A percentile compares a stretch with the other conserved stretches of the same genome.
Conservation (phyloP, 1,284 basidiomycete species). For the Pisolithus thermaeus region DNA sequence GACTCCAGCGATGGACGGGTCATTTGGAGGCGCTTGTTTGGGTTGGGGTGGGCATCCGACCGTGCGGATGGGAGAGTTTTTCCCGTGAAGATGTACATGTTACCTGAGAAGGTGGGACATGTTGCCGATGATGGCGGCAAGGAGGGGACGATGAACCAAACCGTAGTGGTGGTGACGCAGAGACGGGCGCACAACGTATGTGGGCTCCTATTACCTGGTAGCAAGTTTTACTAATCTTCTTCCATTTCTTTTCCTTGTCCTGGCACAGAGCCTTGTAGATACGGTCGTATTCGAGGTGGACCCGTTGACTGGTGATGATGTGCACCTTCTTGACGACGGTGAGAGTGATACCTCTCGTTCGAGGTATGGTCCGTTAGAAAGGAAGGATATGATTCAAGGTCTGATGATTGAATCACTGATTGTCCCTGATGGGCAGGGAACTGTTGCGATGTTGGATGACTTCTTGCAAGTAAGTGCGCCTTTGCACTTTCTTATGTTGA, state of each 20-base stretch:
- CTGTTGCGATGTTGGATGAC: slow-evolving; percentile 62
- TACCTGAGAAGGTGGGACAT: slow-evolving; percentile 11
- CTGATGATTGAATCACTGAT: slow-evolving; percentile 46
- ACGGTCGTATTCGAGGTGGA: slow-evolving; percentile 77
- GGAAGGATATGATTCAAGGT: slow-evolving; percentile 38
- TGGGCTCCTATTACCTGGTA: slow-evolving; percentile 2
- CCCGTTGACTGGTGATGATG: slow-evolving; percentile 67
- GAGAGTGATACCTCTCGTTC: slow-evolving; percentile 8
- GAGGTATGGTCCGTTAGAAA: slow-evolving; percentile 37
- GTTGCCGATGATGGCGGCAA: neutral
- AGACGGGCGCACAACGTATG: slow-evolving; percentile 56
- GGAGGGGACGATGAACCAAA: neutral
- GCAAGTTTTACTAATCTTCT: too few relatives aligned
- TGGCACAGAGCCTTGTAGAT: slow-evolving; percentile 47
- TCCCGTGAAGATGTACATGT: slow-evolving; percentile 45
- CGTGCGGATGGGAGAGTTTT: slow-evolving; percentile 44
- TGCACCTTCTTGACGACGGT: slow-evolving; percentile 1
- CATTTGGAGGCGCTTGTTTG: slow-evolving; percentile 71
- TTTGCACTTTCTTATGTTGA: neutral
- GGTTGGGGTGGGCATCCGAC: slow-evolving; percentile 56
- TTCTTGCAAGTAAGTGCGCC: slow-evolving; percentile 46
- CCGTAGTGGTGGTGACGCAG: slow-evolving; percentile 55
- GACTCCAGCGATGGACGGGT: slow-evolving; percentile 74
- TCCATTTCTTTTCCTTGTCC: neutral
- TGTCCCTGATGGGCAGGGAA: slow-evolving; percentile 39